Evolutionary conservation across 495 filamentous ascomycete species (phyloP).

Genomic region (Neurospora sp.): DNA sequence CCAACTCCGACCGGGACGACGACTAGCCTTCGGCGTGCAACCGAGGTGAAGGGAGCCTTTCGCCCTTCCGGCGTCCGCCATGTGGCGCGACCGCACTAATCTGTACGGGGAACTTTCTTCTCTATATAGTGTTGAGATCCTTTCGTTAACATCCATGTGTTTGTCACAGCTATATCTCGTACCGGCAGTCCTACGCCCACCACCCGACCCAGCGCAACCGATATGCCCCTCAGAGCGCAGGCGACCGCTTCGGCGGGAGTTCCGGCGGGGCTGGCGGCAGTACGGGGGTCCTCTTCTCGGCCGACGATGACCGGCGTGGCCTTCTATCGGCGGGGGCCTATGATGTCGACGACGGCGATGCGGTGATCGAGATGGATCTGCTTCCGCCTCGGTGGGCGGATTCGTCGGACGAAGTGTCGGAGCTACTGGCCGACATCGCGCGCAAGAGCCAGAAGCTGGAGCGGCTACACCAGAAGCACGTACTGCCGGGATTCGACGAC

Average conservation of each 20-base stretch:
- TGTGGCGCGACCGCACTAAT: conserved; percentile 98
- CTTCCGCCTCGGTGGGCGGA: conserved; percentile 94
- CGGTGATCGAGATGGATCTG: conserved; percentile 96
- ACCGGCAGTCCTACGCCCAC: conserved; percentile 95
- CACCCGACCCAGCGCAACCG: conserved; percentile 79
- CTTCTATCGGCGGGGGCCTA: conserved; percentile 71
- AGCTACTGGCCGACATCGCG: conserved; percentile 70
- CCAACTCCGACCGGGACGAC: background rate
- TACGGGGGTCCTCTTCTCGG: conserved; percentile 26
- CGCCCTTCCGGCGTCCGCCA: conserved; percentile 47
- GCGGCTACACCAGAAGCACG: conserved; percentile 91
- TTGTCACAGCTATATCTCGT: conserved; percentile 77
- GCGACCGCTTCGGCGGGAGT: conserved; percentile 61
- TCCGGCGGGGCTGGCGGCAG: conserved; percentile 27
- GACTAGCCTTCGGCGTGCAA: background rate
- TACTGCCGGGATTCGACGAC: conserved; percentile 93
- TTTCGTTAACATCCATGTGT: background rate
- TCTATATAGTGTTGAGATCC: no score
- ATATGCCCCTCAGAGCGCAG: conserved; percentile 44
- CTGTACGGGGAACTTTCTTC: conserved; percentile 45
- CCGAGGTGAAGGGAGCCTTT: conserved; percentile 26
- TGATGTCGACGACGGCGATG: conserved; percentile 79
- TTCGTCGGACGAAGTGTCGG: conserved; percentile 84
- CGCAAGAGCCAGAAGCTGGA: conserved; percentile 76
- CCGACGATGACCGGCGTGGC: conserved; percentile 65